These are phyloP conservation scores for Candida chauliodis DNA, from an alignment of 805 yeast genomes.

Conservation along the genomic window DNA sequence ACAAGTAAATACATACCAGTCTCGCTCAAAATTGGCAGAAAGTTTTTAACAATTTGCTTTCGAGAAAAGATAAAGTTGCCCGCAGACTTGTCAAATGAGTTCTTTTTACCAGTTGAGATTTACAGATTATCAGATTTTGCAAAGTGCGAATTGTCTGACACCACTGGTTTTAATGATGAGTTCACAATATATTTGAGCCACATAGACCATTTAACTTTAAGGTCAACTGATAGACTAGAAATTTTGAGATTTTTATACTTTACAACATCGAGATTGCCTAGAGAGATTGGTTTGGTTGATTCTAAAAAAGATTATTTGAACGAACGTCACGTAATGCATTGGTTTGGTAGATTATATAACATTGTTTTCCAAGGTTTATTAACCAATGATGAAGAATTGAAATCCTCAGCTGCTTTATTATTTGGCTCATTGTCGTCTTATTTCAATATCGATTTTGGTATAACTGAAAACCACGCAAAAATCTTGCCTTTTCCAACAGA, in stretches of 20 bases:
- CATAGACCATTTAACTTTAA: slow-evolving; percentile 25
- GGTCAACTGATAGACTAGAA: slow-evolving; percentile 44
- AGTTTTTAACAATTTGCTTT: slow-evolving; percentile 54
- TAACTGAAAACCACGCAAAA: slow-evolving; percentile 49
- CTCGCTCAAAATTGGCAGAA: slow-evolving; percentile 65
- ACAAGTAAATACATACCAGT: slow-evolving; percentile 56
- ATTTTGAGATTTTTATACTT: slow-evolving; percentile 69
- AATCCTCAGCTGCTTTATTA: slow-evolving; percentile 60
- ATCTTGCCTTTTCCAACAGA: slow-evolving; percentile 69
- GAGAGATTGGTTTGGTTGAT: slow-evolving; percentile 22
- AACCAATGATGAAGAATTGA: slow-evolving; percentile 54
- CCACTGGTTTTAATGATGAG: slow-evolving; percentile 28
- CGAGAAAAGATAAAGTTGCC: slow-evolving; percentile 19
- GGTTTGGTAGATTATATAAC: slow-evolving; percentile 61
- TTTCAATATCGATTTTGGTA: slow-evolving; percentile 59
- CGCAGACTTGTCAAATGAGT: slow-evolving; percentile 20
- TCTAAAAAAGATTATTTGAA: slow-evolving; percentile 18
- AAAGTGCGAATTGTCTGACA: slow-evolving; percentile 32
- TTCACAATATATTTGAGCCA: slow-evolving; percentile 31
- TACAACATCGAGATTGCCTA: slow-evolving; percentile 49
- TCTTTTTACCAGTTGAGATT: slow-evolving; percentile 34
- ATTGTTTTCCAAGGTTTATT: slow-evolving; percentile 67
- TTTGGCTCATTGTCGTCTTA: slow-evolving; percentile 59
- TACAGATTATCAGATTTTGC: slow-evolving; percentile 29
- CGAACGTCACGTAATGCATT: slow-evolving; percentile 19